A percentile compares a stretch with the other conserved stretches of the same genome.
phyloP scores from a whole-genome alignment of 108 stramenopile genomes.

The Cyclotella distinguenda region DNA sequence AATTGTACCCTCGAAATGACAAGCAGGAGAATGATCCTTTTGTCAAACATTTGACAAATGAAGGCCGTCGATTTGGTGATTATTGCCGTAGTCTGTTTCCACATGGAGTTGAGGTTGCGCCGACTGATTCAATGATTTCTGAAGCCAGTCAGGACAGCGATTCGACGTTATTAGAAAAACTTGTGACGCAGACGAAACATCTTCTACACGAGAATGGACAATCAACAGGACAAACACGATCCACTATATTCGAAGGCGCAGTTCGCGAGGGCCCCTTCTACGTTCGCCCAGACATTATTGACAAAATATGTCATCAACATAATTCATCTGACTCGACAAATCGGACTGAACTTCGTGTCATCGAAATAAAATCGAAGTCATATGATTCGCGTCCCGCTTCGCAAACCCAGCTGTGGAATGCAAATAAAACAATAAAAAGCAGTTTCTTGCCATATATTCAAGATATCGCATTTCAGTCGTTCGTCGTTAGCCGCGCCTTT shows the following conservation, averaged over 20 bases:
- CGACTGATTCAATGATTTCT: neutral
- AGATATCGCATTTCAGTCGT: constrained; percentile 57
- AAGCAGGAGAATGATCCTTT: constrained; percentile 33
- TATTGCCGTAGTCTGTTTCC: constrained; percentile 50
- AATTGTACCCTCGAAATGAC: constrained; percentile 16
- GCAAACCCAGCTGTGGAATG: constrained; percentile 32
- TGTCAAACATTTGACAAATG: constrained; percentile 26
- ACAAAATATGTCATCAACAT: constrained; percentile 19
- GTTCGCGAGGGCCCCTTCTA: constrained; percentile 30
- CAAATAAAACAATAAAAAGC: constrained; percentile 35
- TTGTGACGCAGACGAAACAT: constrained; percentile 19
- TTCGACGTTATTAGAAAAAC: neutral
- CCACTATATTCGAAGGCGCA: constrained; percentile 51
- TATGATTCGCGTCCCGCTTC: constrained; percentile 44
- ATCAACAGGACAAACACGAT: constrained; percentile 9
- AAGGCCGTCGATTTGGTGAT: constrained; percentile 46
- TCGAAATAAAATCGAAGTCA: constrained; percentile 54
- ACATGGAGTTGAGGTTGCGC: constrained; percentile 39
- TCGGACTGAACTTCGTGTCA: constrained; percentile 35
- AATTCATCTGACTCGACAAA: neutral
- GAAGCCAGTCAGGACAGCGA: neutral
- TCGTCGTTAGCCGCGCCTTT: constrained; percentile 38
- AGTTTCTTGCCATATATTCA: constrained; percentile 47
- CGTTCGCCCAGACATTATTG: constrained; percentile 52
- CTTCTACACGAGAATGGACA: neutral